These are phyloP conservation scores for Didymella exigua DNA, from an alignment of 2,329 filamentous ascomycete species.

Conservation along the genomic window DNA sequence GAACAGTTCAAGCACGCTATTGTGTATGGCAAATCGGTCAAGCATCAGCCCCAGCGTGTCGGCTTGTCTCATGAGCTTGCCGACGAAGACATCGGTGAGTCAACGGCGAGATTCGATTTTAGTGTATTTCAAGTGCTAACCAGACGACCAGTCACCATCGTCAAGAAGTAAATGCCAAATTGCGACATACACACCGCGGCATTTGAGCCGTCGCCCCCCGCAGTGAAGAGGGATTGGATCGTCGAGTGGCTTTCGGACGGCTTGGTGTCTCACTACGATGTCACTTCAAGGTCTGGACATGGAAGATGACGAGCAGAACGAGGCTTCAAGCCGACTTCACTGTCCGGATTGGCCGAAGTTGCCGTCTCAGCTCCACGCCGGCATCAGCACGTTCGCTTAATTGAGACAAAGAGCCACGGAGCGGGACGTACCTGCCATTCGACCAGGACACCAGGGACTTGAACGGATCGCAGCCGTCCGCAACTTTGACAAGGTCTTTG, in stretches of 20 bases:
- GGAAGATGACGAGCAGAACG: constrained; percentile 39
- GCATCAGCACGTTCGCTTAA: constrained; percentile 42
- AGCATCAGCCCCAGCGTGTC: constrained; percentile 97
- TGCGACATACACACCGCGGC: constrained; percentile 27
- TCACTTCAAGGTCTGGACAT: constrained; percentile 35
- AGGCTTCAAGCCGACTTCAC: constrained; percentile 34
- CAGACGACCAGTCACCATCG: constrained; percentile 48
- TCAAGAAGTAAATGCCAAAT: constrained; percentile 46
- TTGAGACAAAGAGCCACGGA: constrained; percentile 40
- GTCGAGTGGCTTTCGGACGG: constrained; percentile 34
- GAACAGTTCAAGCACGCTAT: constrained; percentile 95
- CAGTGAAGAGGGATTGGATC: constrained; percentile 33
- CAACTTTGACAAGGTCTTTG: constrained; percentile 33
- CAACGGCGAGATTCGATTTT: constrained; percentile 1
- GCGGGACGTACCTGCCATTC: constrained; percentile 43
- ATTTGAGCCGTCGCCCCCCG: constrained; percentile 24
- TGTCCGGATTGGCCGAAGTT: constrained; percentile 42
- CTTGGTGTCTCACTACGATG: constrained; percentile 42
- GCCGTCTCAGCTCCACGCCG: constrained; percentile 38
- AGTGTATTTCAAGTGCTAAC: constrained; percentile 27
- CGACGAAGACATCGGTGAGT: constrained; percentile 94
- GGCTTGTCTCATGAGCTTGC: constrained; percentile 88
- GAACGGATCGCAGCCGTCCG: constrained; percentile 39
- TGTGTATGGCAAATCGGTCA: constrained; percentile 96
- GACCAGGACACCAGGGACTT: constrained; percentile 34